Evolutionary conservation across 75 land plant species (phyloP), one percentile per base, ranked within the genome.

Genomic region (Pinus albicaulis): DNA sequence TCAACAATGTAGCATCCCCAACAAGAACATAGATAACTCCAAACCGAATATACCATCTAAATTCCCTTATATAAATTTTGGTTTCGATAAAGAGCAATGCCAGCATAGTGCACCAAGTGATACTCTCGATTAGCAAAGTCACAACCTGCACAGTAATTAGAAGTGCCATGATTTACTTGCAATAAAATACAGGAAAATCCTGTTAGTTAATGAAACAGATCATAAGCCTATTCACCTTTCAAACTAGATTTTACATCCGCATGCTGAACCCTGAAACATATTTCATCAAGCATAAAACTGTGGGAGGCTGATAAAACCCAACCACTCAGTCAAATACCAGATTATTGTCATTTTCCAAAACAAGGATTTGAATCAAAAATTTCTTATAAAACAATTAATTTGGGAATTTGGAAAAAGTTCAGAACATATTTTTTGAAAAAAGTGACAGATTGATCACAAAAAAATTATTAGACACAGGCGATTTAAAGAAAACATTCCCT

Each of bases 31-130:
- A 97, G 62, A 95, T 34, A n/a, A 97, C 79, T 64, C 85, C 93
- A 85, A 94, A 94, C 17, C 99, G 87, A 57, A 92, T 82, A 84
- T 89, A 88, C 98, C 98, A 94, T 14, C 92, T 76, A 55, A 88
- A 86, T 56, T 92, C 92, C 44, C 76, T 61, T 28, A 95, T 82
- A 74, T 97, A 97, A 31, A 87, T 76, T 81, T 87, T 94, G 24
- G 87, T 86, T 79, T 97, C 99, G 15, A 89, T 48, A 57, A 57
- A 80, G 58, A 88, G 60, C 91, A 97, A 74, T 0, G 82, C 73
- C 57, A 93, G 70, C 79, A 95, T 65, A 65, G 73, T 79, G 77
- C 91, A 80, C 99, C 99, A 97, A 62, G 93, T 82, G 36, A 86
- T 38, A 70, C 89, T 85, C 57, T 90, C 73, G 36, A 92, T 60